phyloP scores from a whole-genome alignment of 331 rosid genomes.

The Erythrophleum ivorense region DNA sequence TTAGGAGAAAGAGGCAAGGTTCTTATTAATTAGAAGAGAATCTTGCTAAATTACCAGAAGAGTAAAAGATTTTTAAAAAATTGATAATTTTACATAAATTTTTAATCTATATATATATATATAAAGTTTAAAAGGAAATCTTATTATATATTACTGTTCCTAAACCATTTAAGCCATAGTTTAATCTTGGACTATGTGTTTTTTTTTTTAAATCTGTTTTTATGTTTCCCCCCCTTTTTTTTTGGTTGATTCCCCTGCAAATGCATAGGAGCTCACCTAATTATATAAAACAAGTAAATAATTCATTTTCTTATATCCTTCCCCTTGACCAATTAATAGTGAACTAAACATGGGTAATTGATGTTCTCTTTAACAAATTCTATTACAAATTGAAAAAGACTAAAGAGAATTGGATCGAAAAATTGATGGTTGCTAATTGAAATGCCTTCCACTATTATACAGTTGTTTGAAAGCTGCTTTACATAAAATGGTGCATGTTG shows the following conservation, averaged over 20 bases:
- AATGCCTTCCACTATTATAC: slow-evolving; percentile 31
- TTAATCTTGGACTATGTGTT: too few relatives aligned
- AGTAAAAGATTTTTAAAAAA: not conserved
- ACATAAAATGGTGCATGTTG: slow-evolving; percentile 39
- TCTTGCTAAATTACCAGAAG: not conserved
- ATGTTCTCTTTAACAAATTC: not conserved
- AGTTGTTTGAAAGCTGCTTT: slow-evolving; percentile 42
- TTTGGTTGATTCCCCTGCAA: too few relatives aligned
- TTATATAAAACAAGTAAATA: not conserved
- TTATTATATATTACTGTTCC: too few relatives aligned
- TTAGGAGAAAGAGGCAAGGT: slow-evolving; percentile 29
- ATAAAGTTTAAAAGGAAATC: too few relatives aligned
- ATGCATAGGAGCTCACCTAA: not conserved
- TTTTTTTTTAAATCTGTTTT: too few relatives aligned
- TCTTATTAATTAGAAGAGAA: slow-evolving; percentile 45
- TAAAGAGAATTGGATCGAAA: not conserved
- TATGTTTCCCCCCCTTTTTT: too few relatives aligned
- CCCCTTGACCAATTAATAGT: not conserved
- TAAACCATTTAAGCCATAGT: too few relatives aligned
- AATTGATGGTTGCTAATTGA: slow-evolving; percentile 17
- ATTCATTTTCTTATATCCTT: not conserved
- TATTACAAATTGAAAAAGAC: not conserved
- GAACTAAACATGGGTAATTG: not conserved
- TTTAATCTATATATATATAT: too few relatives aligned
- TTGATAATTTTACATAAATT: too few relatives aligned